These are phyloP conservation scores for Zoysia matrella DNA, from an alignment of 202 grass and related monocot genomes.

Conservation along the genomic window DNA sequence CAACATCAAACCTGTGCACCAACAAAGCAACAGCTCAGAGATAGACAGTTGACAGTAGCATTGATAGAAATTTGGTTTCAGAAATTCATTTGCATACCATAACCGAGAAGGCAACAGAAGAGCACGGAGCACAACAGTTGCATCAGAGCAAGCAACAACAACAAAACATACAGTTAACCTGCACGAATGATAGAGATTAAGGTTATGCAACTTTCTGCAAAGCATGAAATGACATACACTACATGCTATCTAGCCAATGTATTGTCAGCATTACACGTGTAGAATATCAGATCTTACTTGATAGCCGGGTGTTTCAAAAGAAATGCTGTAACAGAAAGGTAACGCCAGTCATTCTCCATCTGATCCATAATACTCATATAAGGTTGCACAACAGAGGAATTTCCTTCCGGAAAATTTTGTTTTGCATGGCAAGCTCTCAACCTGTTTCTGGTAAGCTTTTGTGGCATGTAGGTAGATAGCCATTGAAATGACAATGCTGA, in stretches of 20 bases:
- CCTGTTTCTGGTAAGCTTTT: constrained; percentile 52
- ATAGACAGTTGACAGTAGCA: constrained; percentile 8
- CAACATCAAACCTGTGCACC: constrained; percentile 89
- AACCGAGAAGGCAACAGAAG: constrained; percentile 91
- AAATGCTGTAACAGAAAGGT: constrained; percentile 96
- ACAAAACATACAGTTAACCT: constrained; percentile 83
- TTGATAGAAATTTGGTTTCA: constrained; percentile 21
- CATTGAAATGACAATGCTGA: constrained; percentile 73
- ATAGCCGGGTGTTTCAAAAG: constrained; percentile 65
- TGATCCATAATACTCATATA: constrained; percentile 50
- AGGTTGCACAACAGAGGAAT: constrained; percentile 30
- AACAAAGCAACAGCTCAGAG: constrained; percentile 41
- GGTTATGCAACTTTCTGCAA: constrained; percentile 32
- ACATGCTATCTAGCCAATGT: constrained; percentile 18
- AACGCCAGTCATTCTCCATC: constrained; percentile 96
- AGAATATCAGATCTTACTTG: constrained; percentile 54
- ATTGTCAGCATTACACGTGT: constrained; percentile 17
- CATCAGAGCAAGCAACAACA: constrained; percentile 90
- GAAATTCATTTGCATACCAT: constrained; percentile 63
- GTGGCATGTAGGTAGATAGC: constrained; percentile 84
- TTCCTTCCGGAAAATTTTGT: constrained; percentile 34
- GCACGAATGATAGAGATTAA: constrained; percentile 16
- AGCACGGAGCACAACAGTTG: constrained; percentile 76
- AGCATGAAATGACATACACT: constrained; percentile 9
- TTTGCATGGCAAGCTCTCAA: constrained; percentile 43